Base-by-base conservation (phyloP, 495 filamentous ascomycete genomes). In the Trichoderma orchidacearum region DNA sequence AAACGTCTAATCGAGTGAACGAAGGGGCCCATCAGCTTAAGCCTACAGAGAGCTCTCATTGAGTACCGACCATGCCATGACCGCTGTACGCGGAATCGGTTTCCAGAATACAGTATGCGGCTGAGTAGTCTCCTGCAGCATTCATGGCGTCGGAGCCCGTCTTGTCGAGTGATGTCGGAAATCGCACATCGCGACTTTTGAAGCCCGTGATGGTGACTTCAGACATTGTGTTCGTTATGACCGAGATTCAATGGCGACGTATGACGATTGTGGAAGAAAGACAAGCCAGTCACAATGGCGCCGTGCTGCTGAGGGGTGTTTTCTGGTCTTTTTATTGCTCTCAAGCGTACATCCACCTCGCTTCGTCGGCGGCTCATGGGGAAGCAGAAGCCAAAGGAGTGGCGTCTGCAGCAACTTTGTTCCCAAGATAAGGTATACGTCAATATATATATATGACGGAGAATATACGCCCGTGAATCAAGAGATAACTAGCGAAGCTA, bases 61-160 rank as follows among this genome's bases (percentile, higher is more conserved):
- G 15, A 32, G 18, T 30, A 60, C 67, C 31, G 76, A 92, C 85
- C 90, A 96, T 95, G 64, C 90, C 89, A 64, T 96, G 91, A 51
- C 91, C 91, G 13, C 75, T 72, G 67, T 81, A 76, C 4, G 77
- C 65, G 0, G 84, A 83, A 66, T 94, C 85, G 1, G 91, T 95
- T 63, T 87, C 70, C 54, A 96, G 77, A 64, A 96, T 90, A 68
- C 90, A 95, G 77, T 95, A 96, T 13, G 91, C 89, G 48, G 90
- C 75, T 2, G 87, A 92, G 71, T 95, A 96, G 73, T 96, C 91
- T 32, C 90, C 88, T 4, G 91, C 89, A 13, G 87, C 86, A 67
- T 96, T 95, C 91, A 96, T 96, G 65, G 91, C 91, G 79, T 96
- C 91, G 30, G 89, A 95, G 63, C 91, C 91, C 7, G 89, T 94